Evolutionary conservation across 1,284 basidiomycete genomes (phyloP).

Genomic region (Microbotryum saponariae): DNA sequence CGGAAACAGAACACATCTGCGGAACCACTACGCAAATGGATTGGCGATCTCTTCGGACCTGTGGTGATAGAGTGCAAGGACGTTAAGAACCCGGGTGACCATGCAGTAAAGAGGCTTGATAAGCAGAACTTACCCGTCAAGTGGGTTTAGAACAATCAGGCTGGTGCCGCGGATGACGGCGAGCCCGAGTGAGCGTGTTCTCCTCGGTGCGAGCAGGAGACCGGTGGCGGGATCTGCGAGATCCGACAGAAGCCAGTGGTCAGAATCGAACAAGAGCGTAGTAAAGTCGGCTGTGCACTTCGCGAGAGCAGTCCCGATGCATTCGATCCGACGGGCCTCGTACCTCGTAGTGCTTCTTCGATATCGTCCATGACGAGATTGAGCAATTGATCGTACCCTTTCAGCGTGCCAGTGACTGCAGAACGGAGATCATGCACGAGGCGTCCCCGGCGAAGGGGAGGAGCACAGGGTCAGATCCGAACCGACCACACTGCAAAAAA

Average conservation of each 20-base stretch:
- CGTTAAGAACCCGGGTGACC: background rate
- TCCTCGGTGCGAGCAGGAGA: constrained; percentile 31
- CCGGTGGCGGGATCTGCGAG: constrained; percentile 32
- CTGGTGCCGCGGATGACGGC: constrained; percentile 86
- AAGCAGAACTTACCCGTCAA: constrained; percentile 64
- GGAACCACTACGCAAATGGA: constrained; percentile 51
- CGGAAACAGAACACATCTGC: too few species aligned
- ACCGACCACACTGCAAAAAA: background rate
- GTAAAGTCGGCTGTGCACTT: background rate
- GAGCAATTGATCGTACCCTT: constrained; percentile 93
- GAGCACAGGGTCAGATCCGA: background rate
- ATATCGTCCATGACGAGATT: constrained; percentile 92
- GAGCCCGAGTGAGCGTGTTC: constrained; percentile 65
- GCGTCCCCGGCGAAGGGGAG: background rate
- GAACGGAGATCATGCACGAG: constrained; percentile 11
- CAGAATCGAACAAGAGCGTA: background rate
- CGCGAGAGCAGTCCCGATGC: constrained; percentile 8
- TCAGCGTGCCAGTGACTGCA: constrained; percentile 80
- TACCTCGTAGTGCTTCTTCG: constrained; percentile 64
- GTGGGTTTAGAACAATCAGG: constrained; percentile 81
- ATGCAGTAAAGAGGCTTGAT: background rate
- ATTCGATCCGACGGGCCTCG: background rate
- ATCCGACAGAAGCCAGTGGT: background rate
- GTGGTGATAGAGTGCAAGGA: background rate
- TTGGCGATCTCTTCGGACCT: constrained; percentile 61